Evolutionary conservation across 768 basidiomycete species (phyloP).

Genomic region (Lactarius pseudohatsudake): DNA sequence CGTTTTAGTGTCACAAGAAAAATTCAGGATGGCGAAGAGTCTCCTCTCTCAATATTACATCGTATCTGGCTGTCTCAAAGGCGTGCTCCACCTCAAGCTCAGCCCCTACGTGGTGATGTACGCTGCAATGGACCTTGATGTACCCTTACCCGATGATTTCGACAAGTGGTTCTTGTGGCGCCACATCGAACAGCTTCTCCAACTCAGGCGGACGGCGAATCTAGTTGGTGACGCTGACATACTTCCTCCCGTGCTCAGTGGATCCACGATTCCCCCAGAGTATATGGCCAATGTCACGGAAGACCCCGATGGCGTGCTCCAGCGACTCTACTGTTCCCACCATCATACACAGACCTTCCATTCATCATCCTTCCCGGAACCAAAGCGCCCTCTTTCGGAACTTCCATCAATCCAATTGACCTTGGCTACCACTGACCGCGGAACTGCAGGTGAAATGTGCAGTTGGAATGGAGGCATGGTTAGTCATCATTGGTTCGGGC

Average conservation of each 20-base stretch:
- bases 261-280: constrained; percentile 3
- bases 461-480: constrained; percentile 10
- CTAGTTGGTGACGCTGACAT: constrained; percentile 4
- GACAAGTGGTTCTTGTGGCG: constrained; percentile 26
- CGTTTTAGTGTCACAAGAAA: constrained; percentile 15
- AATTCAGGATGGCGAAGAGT: constrained; percentile 20
- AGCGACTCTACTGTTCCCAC: constrained; percentile 9
- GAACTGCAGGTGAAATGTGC: constrained; percentile 17
- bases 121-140: constrained; percentile 27
- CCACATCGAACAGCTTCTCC: constrained; percentile 25
- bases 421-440: constrained; percentile 7
- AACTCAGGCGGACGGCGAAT: constrained; percentile 18
- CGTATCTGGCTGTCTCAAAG: constrained; percentile 3
- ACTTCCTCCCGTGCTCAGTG: constrained; percentile 8
- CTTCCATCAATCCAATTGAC: constrained; percentile 18
- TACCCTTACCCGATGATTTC: constrained; percentile 22
- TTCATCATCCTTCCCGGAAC: constrained; percentile 16
- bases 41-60: constrained; percentile 12
- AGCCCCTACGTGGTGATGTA: constrained; percentile 28
- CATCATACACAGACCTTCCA: constrained; percentile 2
- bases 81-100: constrained; percentile 19
- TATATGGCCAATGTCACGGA: constrained; percentile 1
- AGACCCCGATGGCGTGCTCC: constrained; percentile 20
- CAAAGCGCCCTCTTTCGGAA: constrained; percentile 20
- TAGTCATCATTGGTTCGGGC: constrained; percentile 15